Evolutionary conservation across 1,284 basidiomycete genomes (phyloP).

Genomic region (Coriolopsis trogii): DNA sequence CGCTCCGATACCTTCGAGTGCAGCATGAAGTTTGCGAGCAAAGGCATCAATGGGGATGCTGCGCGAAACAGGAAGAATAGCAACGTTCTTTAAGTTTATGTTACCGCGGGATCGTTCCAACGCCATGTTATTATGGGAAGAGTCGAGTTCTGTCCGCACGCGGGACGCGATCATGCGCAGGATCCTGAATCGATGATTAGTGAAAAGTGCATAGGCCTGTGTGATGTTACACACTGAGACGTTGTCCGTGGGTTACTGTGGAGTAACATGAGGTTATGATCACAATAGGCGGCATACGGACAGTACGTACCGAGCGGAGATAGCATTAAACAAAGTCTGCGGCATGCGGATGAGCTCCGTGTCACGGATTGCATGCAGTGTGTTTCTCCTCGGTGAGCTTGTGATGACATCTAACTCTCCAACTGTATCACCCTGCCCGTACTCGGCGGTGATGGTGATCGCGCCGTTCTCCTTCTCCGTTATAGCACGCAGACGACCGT

Average conservation of each 20-base stretch:
- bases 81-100: conserved; percentile 92
- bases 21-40: conserved; percentile 84
- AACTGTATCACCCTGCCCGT: conserved; percentile 89
- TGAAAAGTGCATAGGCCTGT: background rate
- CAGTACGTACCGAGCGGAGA: conserved; percentile 71
- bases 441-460: conserved; percentile 88
- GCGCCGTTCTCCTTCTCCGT: conserved; percentile 70
- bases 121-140: conserved; percentile 49
- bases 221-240: conserved; percentile 71
- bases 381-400: conserved; percentile 84
- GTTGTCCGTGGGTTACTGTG: conserved; percentile 91
- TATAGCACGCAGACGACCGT: conserved; percentile 90
- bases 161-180: conserved; percentile 92
- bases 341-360: conserved; percentile 99
- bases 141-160: conserved; percentile 82
- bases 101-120: conserved; percentile 77
- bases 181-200: conserved; percentile 48
- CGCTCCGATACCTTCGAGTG: conserved; percentile 87
- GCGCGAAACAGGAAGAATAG: conserved; percentile 80
- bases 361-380: conserved; percentile 97
- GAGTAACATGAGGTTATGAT: background rate
- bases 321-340: conserved; percentile 96
- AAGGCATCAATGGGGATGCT: conserved; percentile 88
- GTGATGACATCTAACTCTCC: conserved; percentile 98
- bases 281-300: background rate